phyloP scores from a whole-genome alignment of 345 rosid species.

The Reutealis trisperma region DNA sequence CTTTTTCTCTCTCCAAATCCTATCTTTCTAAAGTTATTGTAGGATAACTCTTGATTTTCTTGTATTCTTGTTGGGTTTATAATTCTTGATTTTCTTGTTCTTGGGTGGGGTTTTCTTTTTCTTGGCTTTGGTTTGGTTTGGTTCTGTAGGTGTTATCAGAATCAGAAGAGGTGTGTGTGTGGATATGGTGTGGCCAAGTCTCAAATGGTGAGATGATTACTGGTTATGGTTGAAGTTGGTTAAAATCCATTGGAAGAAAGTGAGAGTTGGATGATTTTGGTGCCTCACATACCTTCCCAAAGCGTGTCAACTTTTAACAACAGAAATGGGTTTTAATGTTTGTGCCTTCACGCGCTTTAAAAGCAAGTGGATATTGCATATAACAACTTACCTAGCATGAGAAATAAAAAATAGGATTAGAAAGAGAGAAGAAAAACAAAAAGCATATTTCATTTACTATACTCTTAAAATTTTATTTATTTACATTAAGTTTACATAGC shows the following conservation, averaged over 20 bases:
- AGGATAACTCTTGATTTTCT: not conserved
- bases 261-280: not conserved
- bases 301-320: not conserved
- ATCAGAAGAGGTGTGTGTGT: conserved; percentile 25
- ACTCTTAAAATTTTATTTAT: too few species aligned
- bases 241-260: not conserved
- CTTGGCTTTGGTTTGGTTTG: conserved; percentile 1
- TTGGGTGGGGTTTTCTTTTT: too few species aligned
- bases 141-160: conserved; percentile 14
- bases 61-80: not conserved
- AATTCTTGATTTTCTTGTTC: too few species aligned
- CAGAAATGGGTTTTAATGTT: too few species aligned
- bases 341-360: too few species aligned
- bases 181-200: conserved; percentile 55
- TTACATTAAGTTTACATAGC: too few species aligned
- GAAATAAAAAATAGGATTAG: too few species aligned
- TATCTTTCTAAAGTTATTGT: not conserved
- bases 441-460: too few species aligned
- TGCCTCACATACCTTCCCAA: conserved; percentile 5
- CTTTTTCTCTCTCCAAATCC: not conserved
- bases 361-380: too few species aligned
- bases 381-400: too few species aligned
- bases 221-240: not conserved
- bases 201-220: not conserved
- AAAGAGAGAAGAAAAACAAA: too few species aligned